These are phyloP conservation scores for Neopestalotiopsis clavispora DNA, from an alignment of 2,329 filamentous ascomycete species.

Conservation along the genomic window DNA sequence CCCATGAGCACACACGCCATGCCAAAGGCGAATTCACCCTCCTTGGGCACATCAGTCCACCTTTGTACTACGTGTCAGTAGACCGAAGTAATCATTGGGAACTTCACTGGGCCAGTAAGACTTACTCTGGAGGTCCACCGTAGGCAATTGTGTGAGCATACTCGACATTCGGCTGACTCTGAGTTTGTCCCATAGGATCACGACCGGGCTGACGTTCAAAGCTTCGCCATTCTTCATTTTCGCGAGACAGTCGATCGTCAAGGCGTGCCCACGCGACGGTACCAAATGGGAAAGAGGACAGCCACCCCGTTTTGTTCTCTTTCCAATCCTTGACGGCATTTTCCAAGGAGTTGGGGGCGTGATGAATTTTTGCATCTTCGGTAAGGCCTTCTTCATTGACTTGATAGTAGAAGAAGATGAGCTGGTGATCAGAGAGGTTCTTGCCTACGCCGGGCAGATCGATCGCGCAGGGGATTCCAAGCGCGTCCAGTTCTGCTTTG, in stretches of 20 bases:
- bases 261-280: not conserved
- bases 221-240: not conserved
- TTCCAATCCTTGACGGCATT: not conserved
- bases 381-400: not conserved
- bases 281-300: not conserved
- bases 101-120: not conserved
- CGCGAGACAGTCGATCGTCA: not conserved
- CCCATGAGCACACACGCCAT: not conserved
- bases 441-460: not conserved
- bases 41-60: not conserved
- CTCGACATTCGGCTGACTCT: not conserved
- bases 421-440: constrained; percentile 1
- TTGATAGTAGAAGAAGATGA: not conserved
- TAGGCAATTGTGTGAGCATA: not conserved
- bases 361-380: not conserved
- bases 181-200: not conserved
- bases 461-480: not conserved
- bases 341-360: not conserved
- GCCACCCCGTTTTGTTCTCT: not conserved
- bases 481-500: not conserved
- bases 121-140: not conserved
- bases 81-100: not conserved
- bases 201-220: not conserved
- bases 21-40: not conserved
- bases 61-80: not conserved